These are phyloP conservation scores for Botrytis byssoidea DNA, from an alignment of 2,329 filamentous ascomycete species.

Conservation along the genomic window DNA sequence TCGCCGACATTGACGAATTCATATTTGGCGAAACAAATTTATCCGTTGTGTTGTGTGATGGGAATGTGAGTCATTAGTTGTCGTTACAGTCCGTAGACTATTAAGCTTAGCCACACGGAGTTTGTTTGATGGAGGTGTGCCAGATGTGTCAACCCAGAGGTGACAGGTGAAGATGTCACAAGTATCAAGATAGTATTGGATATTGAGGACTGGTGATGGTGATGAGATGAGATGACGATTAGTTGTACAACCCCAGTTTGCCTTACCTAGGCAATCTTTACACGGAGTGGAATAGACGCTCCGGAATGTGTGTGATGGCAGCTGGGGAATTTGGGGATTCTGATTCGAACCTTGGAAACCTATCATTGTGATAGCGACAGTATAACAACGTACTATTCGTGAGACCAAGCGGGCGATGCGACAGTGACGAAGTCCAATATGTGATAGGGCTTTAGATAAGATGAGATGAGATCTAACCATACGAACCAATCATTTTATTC, in stretches of 20 bases:
- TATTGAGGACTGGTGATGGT: not conserved
- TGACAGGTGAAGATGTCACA: not conserved
- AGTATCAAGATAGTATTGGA: not conserved
- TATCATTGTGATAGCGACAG: not conserved
- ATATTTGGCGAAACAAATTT: not conserved
- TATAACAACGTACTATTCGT: slow-evolving; percentile 4
- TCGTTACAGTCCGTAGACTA: not conserved
- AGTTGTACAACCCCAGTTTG: not conserved
- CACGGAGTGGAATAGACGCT: not conserved
- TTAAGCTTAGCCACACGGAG: not conserved
- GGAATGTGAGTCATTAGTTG: slow-evolving; percentile 2
- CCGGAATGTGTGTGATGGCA: not conserved
- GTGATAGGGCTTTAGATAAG: slow-evolving; percentile 11
- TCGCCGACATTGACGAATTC: not conserved
- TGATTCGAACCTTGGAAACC: not conserved
- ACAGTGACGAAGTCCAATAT: not conserved
- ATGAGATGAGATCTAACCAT: slow-evolving; percentile 12
- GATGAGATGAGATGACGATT: slow-evolving; percentile 14
- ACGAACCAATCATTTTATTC: not conserved
- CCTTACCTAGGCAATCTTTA: not conserved
- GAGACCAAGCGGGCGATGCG: slow-evolving; percentile 6
- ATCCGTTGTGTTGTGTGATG: not conserved
- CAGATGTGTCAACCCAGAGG: not conserved
- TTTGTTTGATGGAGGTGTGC: not conserved
- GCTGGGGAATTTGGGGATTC: not conserved